A percentile compares a stretch with the other conserved stretches of the same genome.
Evolutionary conservation across 2,329 filamentous ascomycete species (phyloP).

Genomic region (Paradendryphiella salina): DNA sequence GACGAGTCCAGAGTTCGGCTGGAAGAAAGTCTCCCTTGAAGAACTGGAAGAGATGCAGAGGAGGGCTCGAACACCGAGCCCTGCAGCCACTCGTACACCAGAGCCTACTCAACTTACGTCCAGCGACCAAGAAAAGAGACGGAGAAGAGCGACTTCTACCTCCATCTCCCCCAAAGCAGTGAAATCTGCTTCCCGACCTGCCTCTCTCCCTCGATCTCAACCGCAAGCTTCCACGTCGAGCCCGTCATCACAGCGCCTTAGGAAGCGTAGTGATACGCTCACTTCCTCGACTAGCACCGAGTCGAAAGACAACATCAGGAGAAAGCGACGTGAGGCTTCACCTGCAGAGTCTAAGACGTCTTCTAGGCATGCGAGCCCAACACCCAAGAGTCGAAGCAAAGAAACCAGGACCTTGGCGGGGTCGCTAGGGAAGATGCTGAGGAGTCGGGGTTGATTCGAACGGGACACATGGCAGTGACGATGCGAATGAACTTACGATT

Average conservation of each 20-base stretch:
- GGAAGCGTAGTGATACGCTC: conserved; percentile 31
- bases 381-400: conserved; percentile 12
- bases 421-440: conserved; percentile 19
- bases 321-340: conserved; percentile 15
- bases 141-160: conserved; percentile 3
- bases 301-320: conserved; percentile 9
- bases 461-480: not conserved
- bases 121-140: conserved; percentile 7
- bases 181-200: not conserved
- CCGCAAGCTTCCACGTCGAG: conserved; percentile 4
- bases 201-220: conserved; percentile 1
- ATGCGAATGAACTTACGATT: not conserved
- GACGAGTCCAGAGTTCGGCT: not conserved
- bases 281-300: conserved; percentile 22
- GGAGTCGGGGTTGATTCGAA: conserved; percentile 12
- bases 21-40: not conserved
- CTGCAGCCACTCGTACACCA: conserved; percentile 5
- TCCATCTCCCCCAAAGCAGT: not conserved
- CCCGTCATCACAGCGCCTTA: conserved; percentile 16
- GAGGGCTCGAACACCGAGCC: conserved; percentile 9
- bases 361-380: conserved; percentile 18
- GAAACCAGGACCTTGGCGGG: conserved; percentile 6
- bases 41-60: not conserved
- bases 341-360: conserved; percentile 14
- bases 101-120: conserved; percentile 1